phyloP scores from a whole-genome alignment of 768 basidiomycete species.

The Kwoniella pini region DNA sequence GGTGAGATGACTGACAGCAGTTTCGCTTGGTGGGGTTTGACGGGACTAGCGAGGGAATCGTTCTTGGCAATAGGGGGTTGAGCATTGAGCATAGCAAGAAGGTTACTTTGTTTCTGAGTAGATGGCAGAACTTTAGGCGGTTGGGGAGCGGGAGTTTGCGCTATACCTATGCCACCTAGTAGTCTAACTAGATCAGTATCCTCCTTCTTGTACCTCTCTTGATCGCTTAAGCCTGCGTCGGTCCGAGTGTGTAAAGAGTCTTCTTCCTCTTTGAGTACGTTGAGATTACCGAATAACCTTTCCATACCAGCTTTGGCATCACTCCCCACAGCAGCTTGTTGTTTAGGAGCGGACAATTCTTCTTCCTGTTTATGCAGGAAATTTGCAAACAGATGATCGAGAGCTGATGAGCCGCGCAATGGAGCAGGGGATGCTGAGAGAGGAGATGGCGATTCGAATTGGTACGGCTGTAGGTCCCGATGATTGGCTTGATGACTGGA shows the following conservation, averaged over 20 bases:
- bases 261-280: slow-evolving; percentile 16
- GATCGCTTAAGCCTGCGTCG: slow-evolving; percentile 2
- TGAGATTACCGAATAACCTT: slow-evolving; percentile 35
- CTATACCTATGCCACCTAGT: slow-evolving; percentile 63
- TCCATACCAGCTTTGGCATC: slow-evolving; percentile 34
- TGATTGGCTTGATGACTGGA: not conserved
- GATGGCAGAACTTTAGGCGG: slow-evolving; percentile 40
- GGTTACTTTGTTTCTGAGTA: slow-evolving; percentile 26
- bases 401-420: slow-evolving; percentile 14
- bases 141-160: slow-evolving; percentile 70
- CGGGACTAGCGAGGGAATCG: not conserved
- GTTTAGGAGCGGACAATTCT: slow-evolving; percentile 18
- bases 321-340: slow-evolving; percentile 9
- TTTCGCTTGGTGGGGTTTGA: slow-evolving; percentile 36
- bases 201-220: slow-evolving; percentile 27
- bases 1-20: slow-evolving; percentile 35
- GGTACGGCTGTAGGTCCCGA: slow-evolving; percentile 39
- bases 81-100: slow-evolving; percentile 41
- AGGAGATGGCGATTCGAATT: slow-evolving; percentile 26
- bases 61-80: not conserved
- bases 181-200: slow-evolving; percentile 39
- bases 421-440: not conserved
- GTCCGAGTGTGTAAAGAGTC: slow-evolving; percentile 3
- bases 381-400: slow-evolving; percentile 39
- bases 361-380: slow-evolving; percentile 42